Evolutionary conservation across 2,329 filamentous ascomycete species (phyloP).

Genomic region (Tolypocladium cylindrosporum): DNA sequence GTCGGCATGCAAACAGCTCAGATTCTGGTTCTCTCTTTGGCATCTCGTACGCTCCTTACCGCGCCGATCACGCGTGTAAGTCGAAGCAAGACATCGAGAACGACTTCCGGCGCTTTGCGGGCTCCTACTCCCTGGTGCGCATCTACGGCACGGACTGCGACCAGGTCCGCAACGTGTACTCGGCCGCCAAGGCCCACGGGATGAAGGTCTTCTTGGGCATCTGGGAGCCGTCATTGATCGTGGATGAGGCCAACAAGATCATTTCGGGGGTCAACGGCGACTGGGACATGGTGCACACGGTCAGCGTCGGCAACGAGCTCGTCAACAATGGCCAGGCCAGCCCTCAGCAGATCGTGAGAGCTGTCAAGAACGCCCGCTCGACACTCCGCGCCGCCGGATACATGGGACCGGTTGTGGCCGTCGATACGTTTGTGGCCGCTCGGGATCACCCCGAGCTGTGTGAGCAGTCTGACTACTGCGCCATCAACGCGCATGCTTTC

Average conservation of each 20-base stretch:
- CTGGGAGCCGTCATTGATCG: constrained; percentile 50
- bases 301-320: constrained; percentile 73
- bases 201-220: constrained; percentile 69
- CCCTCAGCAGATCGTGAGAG: constrained; percentile 43
- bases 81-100: constrained; percentile 46
- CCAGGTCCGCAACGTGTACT: constrained; percentile 53
- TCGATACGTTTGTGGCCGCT: constrained; percentile 69
- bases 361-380: constrained; percentile 46
- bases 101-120: constrained; percentile 49
- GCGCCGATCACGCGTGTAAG: constrained; percentile 54
- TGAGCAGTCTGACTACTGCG: constrained; percentile 64
- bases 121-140: constrained; percentile 54
- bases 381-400: constrained; percentile 55
- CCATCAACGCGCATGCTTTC: constrained; percentile 76
- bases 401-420: constrained; percentile 62
- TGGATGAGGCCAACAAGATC: constrained; percentile 49
- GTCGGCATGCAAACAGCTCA: neutral
- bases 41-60: constrained; percentile 40
- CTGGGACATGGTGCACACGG: constrained; percentile 60
- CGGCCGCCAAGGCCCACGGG: constrained; percentile 51
- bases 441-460: constrained; percentile 60
- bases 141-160: constrained; percentile 76
- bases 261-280: constrained; percentile 47
- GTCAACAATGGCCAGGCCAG: constrained; percentile 54
- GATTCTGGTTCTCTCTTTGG: constrained; percentile 18